Evolutionary conservation across 2,329 filamentous ascomycete species (phyloP).

Genomic region (Pestalotiopsis sp.): DNA sequence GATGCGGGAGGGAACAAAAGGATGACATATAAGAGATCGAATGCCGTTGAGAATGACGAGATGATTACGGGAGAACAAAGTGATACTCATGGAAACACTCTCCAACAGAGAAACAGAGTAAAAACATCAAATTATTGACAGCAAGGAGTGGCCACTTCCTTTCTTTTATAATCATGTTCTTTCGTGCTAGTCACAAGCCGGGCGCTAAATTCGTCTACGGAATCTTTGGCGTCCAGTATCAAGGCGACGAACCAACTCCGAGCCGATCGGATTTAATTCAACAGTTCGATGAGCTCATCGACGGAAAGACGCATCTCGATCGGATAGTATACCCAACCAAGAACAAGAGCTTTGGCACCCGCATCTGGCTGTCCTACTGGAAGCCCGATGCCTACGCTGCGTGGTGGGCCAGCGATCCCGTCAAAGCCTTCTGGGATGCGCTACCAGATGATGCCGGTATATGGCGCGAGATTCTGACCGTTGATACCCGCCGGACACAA

Average conservation of each 20-base stretch:
- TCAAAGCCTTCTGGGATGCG: not conserved
- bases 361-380: conserved; percentile 1
- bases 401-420: not conserved
- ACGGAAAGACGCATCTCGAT: not conserved
- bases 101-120: too few relatives aligned
- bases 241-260: not conserved
- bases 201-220: conserved; percentile 2
- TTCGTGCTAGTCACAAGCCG: not conserved
- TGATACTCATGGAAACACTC: not conserved
- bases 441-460: not conserved
- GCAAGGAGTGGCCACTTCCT: not conserved
- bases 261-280: not conserved
- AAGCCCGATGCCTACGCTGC: not conserved
- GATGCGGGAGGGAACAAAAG: not conserved
- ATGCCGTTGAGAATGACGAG: not conserved
- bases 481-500: not conserved
- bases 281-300: not conserved
- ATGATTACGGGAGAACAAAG: not conserved
- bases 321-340: not conserved
- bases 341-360: not conserved
- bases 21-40: not conserved
- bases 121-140: not conserved
- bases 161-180: not conserved
- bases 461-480: not conserved
- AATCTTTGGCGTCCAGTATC: conserved; percentile 2